These are phyloP conservation scores for Penicillium decumbens DNA, from an alignment of 2,329 filamentous ascomycete genomes.

Conservation along the genomic window DNA sequence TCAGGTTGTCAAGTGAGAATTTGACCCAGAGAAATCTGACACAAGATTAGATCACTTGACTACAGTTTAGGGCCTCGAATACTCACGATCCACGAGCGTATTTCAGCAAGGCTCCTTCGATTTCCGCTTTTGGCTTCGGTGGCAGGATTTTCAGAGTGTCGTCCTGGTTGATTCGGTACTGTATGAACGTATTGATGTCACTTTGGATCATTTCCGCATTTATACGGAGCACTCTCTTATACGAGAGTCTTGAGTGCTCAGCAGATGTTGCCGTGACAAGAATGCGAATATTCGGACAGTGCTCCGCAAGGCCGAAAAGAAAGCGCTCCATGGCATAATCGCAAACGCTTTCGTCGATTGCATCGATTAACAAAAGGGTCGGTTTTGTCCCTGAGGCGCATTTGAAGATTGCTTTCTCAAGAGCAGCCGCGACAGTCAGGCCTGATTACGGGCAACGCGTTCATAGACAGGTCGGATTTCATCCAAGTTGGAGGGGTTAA, in stretches of 20 bases:
- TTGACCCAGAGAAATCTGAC: slow-evolving; percentile 21
- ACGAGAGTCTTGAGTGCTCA: not conserved
- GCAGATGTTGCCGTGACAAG: slow-evolving; percentile 17
- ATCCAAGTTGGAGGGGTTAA: slow-evolving; percentile 9
- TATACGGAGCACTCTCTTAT: slow-evolving; percentile 7
- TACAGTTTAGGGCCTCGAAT: not conserved
- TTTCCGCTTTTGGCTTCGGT: slow-evolving; percentile 12
- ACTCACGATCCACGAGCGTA: slow-evolving; percentile 21
- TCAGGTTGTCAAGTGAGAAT: slow-evolving; percentile 19
- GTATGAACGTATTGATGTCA: slow-evolving; percentile 15
- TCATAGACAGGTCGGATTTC: slow-evolving; percentile 12
- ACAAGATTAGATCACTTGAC: not conserved
- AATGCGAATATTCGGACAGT: slow-evolving; percentile 13
- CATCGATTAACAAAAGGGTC: slow-evolving; percentile 16
- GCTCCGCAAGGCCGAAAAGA: slow-evolving; percentile 10
- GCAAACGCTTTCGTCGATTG: slow-evolving; percentile 19
- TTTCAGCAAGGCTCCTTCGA: slow-evolving; percentile 6
- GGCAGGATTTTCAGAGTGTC: slow-evolving; percentile 5
- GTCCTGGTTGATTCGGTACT: slow-evolving; percentile 11
- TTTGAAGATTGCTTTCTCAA: slow-evolving; percentile 16
- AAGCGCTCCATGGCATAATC: slow-evolving; percentile 7
- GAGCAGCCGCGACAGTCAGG: slow-evolving; percentile 9
- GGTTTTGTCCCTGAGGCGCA: slow-evolving; percentile 1
- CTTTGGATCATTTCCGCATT: slow-evolving; percentile 9
- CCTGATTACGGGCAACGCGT: slow-evolving; percentile 10